These are phyloP conservation scores for Sarcodon sp. DNA, from an alignment of 768 basidiomycete species.

Conservation along the genomic window DNA sequence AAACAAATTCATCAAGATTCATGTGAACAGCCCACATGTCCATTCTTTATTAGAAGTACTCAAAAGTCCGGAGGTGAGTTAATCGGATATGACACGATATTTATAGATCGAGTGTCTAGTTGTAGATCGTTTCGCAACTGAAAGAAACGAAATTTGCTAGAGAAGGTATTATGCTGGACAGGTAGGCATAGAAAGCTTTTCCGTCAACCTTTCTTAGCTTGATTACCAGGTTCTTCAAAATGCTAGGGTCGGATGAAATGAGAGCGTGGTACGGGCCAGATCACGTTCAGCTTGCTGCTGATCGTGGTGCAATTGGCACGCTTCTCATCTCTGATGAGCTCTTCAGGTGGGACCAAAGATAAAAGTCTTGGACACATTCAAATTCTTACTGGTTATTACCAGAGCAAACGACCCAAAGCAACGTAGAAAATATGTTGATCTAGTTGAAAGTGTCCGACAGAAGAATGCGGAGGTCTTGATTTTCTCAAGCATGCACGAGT, in stretches of 20 bases:
- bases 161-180: conserved; percentile 87
- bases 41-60: conserved; percentile 92
- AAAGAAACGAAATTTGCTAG: conserved; percentile 95
- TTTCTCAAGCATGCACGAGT: conserved; percentile 99
- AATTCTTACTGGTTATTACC: background rate
- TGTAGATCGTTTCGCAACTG: conserved; percentile 57
- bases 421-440: conserved; percentile 72
- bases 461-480: conserved; percentile 91
- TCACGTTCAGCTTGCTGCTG: conserved; percentile 84
- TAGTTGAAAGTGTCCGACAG: conserved; percentile 81
- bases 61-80: conserved; percentile 80
- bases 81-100: background rate
- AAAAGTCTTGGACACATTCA: background rate
- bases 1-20: conserved; percentile 83
- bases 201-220: background rate
- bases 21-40: conserved; percentile 87
- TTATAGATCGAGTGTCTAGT: background rate
- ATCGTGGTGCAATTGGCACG: conserved; percentile 88
- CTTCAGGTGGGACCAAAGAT: conserved; percentile 50
- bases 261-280: conserved; percentile 98
- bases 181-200: conserved; percentile 25
- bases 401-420: conserved; percentile 72
- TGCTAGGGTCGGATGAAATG: conserved; percentile 89
- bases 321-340: conserved; percentile 91
- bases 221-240: conserved; percentile 81